phyloP scores from a whole-genome alignment of 805 yeast species.

The Clavispora asparagi region DNA sequence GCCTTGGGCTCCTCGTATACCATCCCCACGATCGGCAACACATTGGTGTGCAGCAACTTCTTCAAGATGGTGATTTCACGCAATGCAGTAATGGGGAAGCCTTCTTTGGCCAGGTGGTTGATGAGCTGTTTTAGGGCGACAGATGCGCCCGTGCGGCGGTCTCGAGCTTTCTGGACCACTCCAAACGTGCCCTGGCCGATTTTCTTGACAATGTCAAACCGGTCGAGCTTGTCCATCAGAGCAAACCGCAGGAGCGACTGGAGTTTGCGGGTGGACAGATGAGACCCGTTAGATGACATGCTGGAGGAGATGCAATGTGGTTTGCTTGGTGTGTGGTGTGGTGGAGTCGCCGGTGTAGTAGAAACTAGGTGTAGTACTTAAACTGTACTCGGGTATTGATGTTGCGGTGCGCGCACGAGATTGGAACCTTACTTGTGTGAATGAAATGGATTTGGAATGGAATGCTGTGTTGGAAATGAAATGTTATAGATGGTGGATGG shows the following conservation, averaged over 20 bases:
- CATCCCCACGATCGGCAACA: slow-evolving; percentile 76
- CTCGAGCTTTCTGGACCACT: slow-evolving; percentile 76
- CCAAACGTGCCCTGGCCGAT: slow-evolving; percentile 47
- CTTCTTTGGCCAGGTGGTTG: slow-evolving; percentile 71
- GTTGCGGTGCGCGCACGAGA: no score
- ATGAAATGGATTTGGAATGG: no score
- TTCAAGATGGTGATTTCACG: slow-evolving; percentile 85
- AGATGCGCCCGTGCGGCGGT: slow-evolving; percentile 44
- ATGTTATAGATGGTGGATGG: no score
- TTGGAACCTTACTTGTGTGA: no score
- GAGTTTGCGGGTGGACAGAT: slow-evolving; percentile 1
- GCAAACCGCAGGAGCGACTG: slow-evolving; percentile 20
- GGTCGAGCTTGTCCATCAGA: slow-evolving; percentile 28
- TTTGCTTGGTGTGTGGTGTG: no score
- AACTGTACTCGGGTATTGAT: no score
- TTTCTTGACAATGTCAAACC: slow-evolving; percentile 31
- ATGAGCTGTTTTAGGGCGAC: slow-evolving; percentile 88
- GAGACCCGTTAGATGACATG: neutral
- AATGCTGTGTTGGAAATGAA: no score
- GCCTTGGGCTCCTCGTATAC: slow-evolving; percentile 44
- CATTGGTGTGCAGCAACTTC: slow-evolving; percentile 60
- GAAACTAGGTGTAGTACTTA: no score
- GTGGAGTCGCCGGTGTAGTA: no score
- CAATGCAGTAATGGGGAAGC: slow-evolving; percentile 91
- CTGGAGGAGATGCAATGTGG: no score